Evolutionary conservation across 768 basidiomycete genomes (phyloP), one percentile per base, ranked within the genome.

Genomic region (Suillus americanus): DNA sequence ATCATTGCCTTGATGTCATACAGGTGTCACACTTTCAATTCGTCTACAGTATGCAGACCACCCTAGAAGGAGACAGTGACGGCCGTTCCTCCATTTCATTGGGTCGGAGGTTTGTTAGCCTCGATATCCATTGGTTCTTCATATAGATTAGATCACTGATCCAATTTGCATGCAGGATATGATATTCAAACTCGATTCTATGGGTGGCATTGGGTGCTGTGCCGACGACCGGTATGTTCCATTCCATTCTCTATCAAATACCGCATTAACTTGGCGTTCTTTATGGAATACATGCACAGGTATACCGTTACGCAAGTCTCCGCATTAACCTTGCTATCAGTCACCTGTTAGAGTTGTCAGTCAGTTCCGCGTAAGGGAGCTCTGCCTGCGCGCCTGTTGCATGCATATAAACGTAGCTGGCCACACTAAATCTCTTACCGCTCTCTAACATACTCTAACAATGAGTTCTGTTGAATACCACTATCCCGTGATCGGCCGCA

Each of bases 401-500:
- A 1, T 59, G 23, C 25, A 13, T 41, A 59, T 59, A 59, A 59
- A 41, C 13, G 57, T 18, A 41, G 25, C 40, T 28, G 5, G 12
- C 20, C 18, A 18, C 5, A n/a, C 23, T 25, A 5, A 28, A 28
- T 28, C 16, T 41, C 12, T 41, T 20, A 20, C 37, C 18, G 12
- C 20, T 54, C 10, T 35, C 30, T 33, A 20, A n/a, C 30, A 20
- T n/a, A 33, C 20, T 54, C 20, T 2, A 14, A 41, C 57, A 41
- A 59, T 59, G 57, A 59, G 40, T 18, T 7, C 57, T 12, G 10
- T 5, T 30, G 57, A 41, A 41, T 62, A 65, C 65, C 65, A 65
- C 59, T 72, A 72, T 57, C 69, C 74, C 41, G 30, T 74, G 38
- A 60, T 60, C 7, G 73, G 73, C 60, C 65, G 69, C 35, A 65